Base-by-base conservation (phyloP, 2,329 filamentous ascomycete species). In the Aspergillus versicolor region DNA sequence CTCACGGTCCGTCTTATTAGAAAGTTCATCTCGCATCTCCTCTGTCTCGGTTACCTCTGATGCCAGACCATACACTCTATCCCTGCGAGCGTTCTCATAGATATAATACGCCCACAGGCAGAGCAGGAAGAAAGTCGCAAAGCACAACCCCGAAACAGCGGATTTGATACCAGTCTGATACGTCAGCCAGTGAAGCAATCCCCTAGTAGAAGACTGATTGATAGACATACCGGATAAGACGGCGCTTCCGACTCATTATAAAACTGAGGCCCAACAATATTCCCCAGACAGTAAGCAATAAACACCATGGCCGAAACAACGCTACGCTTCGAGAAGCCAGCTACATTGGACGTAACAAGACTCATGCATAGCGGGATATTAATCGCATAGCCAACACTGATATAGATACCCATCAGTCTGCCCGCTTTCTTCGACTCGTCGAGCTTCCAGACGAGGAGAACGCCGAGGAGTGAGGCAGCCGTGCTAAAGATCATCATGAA, bases 241-340 rank as follows among this genome's bases (percentile, higher is more conserved):
- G 71, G 72, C 19, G 73, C 70, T 56, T 75, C 69, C 2, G 62
- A 54, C 0, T 63, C 60, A 15, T 70, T 47, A 52, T 71, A 73
- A 37, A 73, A 70, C 40, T 73, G 69, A 12, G 72, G 70, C 0
- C 69, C 70, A 4, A 71, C 63, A 30, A 73, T 72, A 43, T 72
- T 72, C 5, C 69, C 69, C 45, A 72, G 52, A 40, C 71, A 71
- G 52, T 71, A 72, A 3, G 68, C 81, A 0, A 78, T 77, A 54
- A 84, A 84, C n/a, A 84, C 62, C 22, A 80, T 68, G 0, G 81
- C 81, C 2, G 73, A 70, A 7, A 71, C 67, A 1, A 66, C 67
- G 40, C 68, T 71, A 27, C 69, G 68, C 52, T 74, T 74, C 1
- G 72, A 73, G 45, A 73, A 71, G 0, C 72, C 72, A 3, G 71